Base-by-base conservation (phyloP, 805 yeast species). In the Yamadazyma endophytica region DNA sequence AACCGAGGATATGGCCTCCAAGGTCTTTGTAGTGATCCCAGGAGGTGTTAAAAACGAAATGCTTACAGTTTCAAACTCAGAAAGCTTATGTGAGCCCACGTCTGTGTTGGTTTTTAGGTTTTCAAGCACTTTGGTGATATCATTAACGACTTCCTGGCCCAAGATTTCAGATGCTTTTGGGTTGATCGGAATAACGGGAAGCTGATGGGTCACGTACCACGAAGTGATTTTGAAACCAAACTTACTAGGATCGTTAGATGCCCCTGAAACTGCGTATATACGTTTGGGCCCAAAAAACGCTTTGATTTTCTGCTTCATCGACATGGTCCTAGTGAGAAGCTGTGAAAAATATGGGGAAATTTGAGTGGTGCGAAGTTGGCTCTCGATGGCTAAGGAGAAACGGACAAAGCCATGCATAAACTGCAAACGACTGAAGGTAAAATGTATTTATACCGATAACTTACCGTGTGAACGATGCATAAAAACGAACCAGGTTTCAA, bases 1-100 rank as follows among this genome's bases (percentile, higher is more conserved):
- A 21, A 79, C 47, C 0, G 68, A 50, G 5, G 65, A 51, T 12
- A 68, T 58, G 26, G 56, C 59, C 21, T 49, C 43, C 19, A 66
- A 49, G 0, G 68, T 63, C 2, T 39, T 29, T 2, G 40, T 40
- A 2, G 87, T 74, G 4, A 79, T 70, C 0, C 50, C 48, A 1
- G 95, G 92, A 2, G 94, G 89, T 0, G 95, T 84, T 31, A 85
- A 75, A 24, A 86, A 79, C 18, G 86, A 77, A 6, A 82, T 54
- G 37, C 81, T 73, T 16, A 75, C 48, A 8, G 75, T 76, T 37
- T 72, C 77, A 9, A 27, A 49, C 3, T 26, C 26, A 2, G 55
- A 35, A 7, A 58, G 41, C n/a, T 49, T 38, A 33, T 64, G 54
- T 8, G 32, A 29, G 7, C 44, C 52, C 6, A 58, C 31, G 18